phyloP scores from a whole-genome alignment of 2,329 filamentous ascomycete genomes.

The Sclerotinia minor region DNA sequence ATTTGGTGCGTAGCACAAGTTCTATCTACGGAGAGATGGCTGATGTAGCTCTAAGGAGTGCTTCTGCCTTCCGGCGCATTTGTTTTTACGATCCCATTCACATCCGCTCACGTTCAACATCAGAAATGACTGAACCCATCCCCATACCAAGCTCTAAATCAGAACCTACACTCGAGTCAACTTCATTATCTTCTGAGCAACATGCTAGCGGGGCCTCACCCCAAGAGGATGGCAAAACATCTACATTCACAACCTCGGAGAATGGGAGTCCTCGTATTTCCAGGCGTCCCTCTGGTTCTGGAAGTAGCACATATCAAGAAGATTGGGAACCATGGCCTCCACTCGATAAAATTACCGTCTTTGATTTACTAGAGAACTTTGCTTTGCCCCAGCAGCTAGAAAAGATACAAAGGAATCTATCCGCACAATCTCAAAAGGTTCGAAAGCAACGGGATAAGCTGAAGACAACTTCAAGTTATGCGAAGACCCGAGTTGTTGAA shows the following conservation, averaged over 20 bases:
- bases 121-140: slow-evolving; percentile 49
- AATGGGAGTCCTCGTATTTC: slow-evolving; percentile 63
- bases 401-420: slow-evolving; percentile 80
- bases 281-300: slow-evolving; percentile 78
- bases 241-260: slow-evolving; percentile 49
- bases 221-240: slow-evolving; percentile 51
- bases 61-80: slow-evolving; percentile 45
- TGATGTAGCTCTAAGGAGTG: slow-evolving; percentile 47
- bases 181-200: slow-evolving; percentile 33
- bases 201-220: slow-evolving; percentile 44
- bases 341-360: slow-evolving; percentile 83
- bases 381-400: slow-evolving; percentile 87
- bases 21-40: slow-evolving; percentile 39
- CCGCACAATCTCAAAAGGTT: slow-evolving; percentile 81
- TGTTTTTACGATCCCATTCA: slow-evolving; percentile 46
- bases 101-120: slow-evolving; percentile 43
- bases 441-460: slow-evolving; percentile 78
- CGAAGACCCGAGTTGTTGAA: slow-evolving; percentile 87
- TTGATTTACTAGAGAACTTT: slow-evolving; percentile 93
- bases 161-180: slow-evolving; percentile 30
- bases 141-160: slow-evolving; percentile 41
- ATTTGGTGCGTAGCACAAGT: slow-evolving; percentile 29
- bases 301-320: slow-evolving; percentile 80
- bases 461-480: slow-evolving; percentile 71
- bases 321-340: slow-evolving; percentile 87